Evolutionary conservation across 179 eudicot genomes (phyloP), one percentile per base, ranked within the genome.

Genomic region (Carnegiea gigantea): DNA sequence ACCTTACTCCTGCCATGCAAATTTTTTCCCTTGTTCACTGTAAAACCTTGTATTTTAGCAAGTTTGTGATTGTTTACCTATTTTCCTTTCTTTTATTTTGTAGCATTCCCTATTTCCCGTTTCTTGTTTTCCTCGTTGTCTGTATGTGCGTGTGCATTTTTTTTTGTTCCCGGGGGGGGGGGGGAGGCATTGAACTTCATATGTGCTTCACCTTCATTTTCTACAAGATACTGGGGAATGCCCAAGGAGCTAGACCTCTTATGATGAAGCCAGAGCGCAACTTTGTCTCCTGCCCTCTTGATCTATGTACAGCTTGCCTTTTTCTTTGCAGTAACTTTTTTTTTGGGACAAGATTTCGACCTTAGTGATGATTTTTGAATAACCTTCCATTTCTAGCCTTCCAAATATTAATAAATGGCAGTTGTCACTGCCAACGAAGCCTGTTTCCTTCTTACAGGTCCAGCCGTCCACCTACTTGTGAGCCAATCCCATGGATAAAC

Each of bases 401-500:
- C 72, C 38, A 3, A 65, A 10, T 65, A 4, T 17, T 12, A 68
- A 26, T 30, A 68, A 4, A 28, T 68, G 73, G 43, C 73, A 68
- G 40, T 28, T 68, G 43, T 68, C 21, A 13, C 73, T 30, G 23
- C 73, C 46, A 15, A 5, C 62, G n/a, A 70, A 67, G 7, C 72
- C 72, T 26, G 72, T 28, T 67, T 67, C 72, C 36, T 28, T 67
- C 72, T 67, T 30, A 67, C 72, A 67, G 72, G 72, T 67, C 12
- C 38, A 65, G 72, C 72, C 72, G 28, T 26, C 40, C 40, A 30
- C 40, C 72, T 67, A 62, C 30, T 62, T 62, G 68, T 67, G 72
- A 26, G 36, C 72, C 40, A 26, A 38, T 14, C 40, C 72, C 72
- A 67, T 28, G 72, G 40, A 28, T 67, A 26, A 26, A 6, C 68